Conservation (phyloP, 768 basidiomycete genomes). For the Mycena amicta region DNA sequence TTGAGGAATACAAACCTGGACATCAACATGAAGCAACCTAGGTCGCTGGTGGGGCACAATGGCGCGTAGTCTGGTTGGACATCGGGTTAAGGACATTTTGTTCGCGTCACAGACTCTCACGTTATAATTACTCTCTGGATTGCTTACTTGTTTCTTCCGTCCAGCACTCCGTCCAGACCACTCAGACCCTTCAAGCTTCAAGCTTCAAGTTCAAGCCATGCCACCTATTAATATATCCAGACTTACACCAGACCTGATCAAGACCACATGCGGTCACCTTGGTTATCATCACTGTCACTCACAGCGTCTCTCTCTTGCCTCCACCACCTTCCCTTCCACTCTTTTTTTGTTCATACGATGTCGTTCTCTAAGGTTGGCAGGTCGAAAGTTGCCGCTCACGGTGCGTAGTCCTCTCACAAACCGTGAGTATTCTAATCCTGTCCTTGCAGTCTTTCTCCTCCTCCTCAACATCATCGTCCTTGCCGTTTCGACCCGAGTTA, state of each 20-base stretch:
- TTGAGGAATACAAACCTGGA: too few species aligned
- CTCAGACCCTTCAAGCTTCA: too few species aligned
- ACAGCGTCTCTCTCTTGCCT: neutral
- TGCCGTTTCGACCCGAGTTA: constrained; percentile 54
- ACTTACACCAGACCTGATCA: neutral
- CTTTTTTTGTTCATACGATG: constrained; percentile 15
- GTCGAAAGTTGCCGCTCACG: constrained; percentile 32
- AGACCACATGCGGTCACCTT: neutral
- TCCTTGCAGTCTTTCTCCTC: constrained; percentile 42
- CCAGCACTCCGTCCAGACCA: too few species aligned
- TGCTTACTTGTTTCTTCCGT: neutral
- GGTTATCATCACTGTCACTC: neutral
- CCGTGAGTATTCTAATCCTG: neutral
- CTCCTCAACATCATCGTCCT: constrained; percentile 53
- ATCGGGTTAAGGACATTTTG: too few species aligned
- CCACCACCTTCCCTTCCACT: constrained; percentile 2
- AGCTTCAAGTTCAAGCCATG: neutral
- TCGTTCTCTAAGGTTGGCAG: constrained; percentile 30
- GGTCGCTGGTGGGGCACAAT: too few species aligned
- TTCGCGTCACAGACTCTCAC: too few species aligned
- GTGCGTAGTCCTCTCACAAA: constrained; percentile 21
- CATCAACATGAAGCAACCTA: too few species aligned
- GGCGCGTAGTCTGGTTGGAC: too few species aligned
- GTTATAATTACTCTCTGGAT: neutral
- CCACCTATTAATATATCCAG: too few species aligned